Base-by-base conservation (phyloP, 1,139 yeast species). In the Yamadazyma triangularis region DNA sequence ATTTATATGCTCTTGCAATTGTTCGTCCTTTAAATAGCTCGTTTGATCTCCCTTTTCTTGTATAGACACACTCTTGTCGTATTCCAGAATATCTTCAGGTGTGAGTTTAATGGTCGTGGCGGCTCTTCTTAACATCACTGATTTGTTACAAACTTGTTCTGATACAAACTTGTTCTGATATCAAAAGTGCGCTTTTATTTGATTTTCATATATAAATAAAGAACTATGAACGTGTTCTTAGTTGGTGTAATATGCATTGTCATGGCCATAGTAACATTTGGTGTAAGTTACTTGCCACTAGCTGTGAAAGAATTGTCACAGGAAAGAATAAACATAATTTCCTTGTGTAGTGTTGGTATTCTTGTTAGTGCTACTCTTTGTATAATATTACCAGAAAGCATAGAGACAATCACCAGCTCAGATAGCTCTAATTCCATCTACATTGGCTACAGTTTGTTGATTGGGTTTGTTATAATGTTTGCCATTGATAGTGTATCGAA, bases 361-460 rank as follows among this genome's bases (percentile, higher is more conserved):
- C 61, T 82, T 29, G 59, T 80, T 4, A 80, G 87, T 3, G 75
- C 88, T 0, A 69, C 84, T 1, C 51, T 80, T 32, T 64, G 77
- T n/a, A 64, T 82, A 14, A 76, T 81, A 15, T 65, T 82, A 13
- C 91, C 91, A 0, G 91, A 82, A 51, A 88, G 88, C 4, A 60
- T 77, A 22, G 77, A 71, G 41, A 65, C 70, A 3, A 49, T 74
- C 31, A 63, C 59, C 32, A 18, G 20, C 9, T 18, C 20, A 7
- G 20, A 18, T 18, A 18, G 8, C 9, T 18, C 20, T 18, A 18
- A 18, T 9, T 18, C 20, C 6, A 18, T 18, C 20, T 18, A 36
- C 25, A 31, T 58, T 21, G 70, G 70, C 2, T 24, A 54, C 4
- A 47, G 63, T 1, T 38, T 78, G 19, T 42, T 76, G 0, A 28